Evolutionary conservation across 305 asterid genomes (phyloP), one percentile per base, ranked within the genome.

Genomic region (Fraxinus paxiana): DNA sequence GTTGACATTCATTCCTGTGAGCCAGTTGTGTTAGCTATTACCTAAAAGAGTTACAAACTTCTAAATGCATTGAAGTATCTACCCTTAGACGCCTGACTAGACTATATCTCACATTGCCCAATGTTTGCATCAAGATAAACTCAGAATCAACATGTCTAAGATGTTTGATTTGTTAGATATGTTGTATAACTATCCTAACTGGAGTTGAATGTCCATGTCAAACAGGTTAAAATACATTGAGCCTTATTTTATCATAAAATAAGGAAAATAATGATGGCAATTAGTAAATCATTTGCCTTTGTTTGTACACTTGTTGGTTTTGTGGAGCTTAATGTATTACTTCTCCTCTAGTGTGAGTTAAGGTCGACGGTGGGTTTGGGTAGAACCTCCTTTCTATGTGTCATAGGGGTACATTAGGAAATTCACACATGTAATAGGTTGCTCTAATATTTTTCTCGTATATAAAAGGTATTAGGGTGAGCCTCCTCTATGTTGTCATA

Each of bases 91-190:
- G 31, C 41, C 80, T 79, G 2, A 73, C 18, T 18, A 37, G 71
- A 77, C 30, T 35, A n/a, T 37, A 75, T 37, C 46, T n/a, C 70
- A 54, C 34, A 61, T 48, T 77, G 18, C 54, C 28, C 24, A 37
- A 20, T 80, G 22, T 69, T 17, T 82, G 18, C 54, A 5, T 71
- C 26, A 35, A 76, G 76, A 15, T 77, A 13, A 61, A 73, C 79
- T 31, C 65, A 28, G 72, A 34, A 56, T 43, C 73, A 70, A 20
- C 31, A 65, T 43, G 46, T 43, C 38, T 41, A 13, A 73, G 56
- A 85, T 76, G 74, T 76, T 85, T 79, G 46, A 37, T 56, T 80
- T 46, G 75, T 69, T 67, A 30, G 10, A 69, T 69, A 69, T 71
- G 48, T 41, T 73, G 31, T 48, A 26, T 30, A 5, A 71, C 70